Base-by-base conservation (phyloP, 768 basidiomycete genomes). In the Panaeolus cyanescens region DNA sequence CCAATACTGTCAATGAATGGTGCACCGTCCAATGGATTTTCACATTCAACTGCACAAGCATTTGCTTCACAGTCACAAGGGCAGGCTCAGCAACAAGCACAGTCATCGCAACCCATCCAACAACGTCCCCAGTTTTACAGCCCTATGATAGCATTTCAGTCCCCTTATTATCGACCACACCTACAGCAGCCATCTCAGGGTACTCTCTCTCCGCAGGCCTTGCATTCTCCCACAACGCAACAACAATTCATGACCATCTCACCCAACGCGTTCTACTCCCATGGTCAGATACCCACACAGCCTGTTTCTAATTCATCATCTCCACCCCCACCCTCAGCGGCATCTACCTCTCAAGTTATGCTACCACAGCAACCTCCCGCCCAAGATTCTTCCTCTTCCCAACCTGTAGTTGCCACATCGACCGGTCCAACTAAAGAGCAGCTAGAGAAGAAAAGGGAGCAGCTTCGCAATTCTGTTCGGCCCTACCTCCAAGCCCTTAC, bases 181-280 rank as follows among this genome's bases (percentile, higher is more conserved):
- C 71, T 71, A 9, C 72, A 77, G 30, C 59, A 72, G 12, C 66
- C 73, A 8, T 73, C 77, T n/a, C 89, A 89, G 70, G 77, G 85
- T 64, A 91, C 87, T 3, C 83, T 91, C 33, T 86, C 89, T 2
- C 90, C 90, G 8, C 87, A 88, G 65, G 85, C 84, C 50, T 80
- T 92, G 36, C 89, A 89, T 68, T 79, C 86, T 5, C 82, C 88
- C 1, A 78, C 84, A 30, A 79, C 45, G 15, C 45, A 75, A 72
- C 45, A 75, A 72, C 60, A 78, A 65, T 64, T 84, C 76, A 73
- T 85, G 75, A 68, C 71, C 55, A 65, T 79, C 20, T 58, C 67
- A 28, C 74, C 76, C 34, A 68, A 68, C 13, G 62, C 73, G 4
- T 75, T 80, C 60, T 79, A 80, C 62, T 60, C 67, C n/a, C 66